These are phyloP conservation scores for Solanum chacoense DNA, from an alignment of 305 asterid species.

Conservation along the genomic window DNA sequence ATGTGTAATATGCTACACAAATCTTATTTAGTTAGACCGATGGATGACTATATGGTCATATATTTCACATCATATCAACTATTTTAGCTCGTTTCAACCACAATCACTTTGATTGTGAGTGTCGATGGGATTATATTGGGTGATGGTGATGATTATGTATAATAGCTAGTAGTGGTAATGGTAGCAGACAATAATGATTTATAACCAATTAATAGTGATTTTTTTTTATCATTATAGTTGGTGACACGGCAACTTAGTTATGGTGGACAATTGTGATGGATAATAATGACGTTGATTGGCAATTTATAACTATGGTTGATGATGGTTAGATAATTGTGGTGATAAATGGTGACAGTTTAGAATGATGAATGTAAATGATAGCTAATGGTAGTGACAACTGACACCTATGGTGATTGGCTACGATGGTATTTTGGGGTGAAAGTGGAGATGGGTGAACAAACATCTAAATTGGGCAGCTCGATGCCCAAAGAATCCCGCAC, in stretches of 20 bases:
- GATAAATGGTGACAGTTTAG: neutral
- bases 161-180: neutral
- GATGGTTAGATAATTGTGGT: neutral
- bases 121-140: neutral
- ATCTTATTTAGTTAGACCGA: neutral
- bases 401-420: neutral
- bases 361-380: neutral
- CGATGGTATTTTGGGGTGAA: neutral
- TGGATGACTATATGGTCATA: neutral
- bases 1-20: neutral
- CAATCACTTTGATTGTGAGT: neutral
- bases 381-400: neutral
- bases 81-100: neutral
- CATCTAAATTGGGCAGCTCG: neutral
- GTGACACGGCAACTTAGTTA: neutral
- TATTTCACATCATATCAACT: neutral
- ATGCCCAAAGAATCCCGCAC: neutral
- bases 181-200: neutral
- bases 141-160: neutral
- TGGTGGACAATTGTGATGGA: neutral
- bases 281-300: neutral
- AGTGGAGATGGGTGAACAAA: neutral
- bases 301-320: neutral
- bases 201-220: neutral
- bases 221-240: no score